These are phyloP conservation scores for Cutaneotrichosporon dermatis DNA, from an alignment of 1,284 basidiomycete species.

Conservation along the genomic window DNA sequence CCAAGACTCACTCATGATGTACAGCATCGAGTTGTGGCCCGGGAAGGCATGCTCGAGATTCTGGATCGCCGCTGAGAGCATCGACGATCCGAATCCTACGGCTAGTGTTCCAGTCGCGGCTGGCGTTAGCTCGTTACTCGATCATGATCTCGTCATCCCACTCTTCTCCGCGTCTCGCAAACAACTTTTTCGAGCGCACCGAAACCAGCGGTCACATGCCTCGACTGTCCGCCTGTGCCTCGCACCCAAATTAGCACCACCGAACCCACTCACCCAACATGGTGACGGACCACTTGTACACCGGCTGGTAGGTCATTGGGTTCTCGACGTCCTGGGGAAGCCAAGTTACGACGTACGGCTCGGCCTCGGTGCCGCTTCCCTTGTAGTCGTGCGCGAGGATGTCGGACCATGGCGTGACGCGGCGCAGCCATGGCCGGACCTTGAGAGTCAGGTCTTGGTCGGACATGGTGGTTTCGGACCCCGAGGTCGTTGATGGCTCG, in stretches of 20 bases:
- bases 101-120: slow-evolving; percentile 23
- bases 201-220: too few relatives aligned
- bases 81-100: slow-evolving; percentile 25
- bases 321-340: slow-evolving; percentile 31
- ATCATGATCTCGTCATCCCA: too few relatives aligned
- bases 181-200: too few relatives aligned
- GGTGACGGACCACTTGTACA: slow-evolving; percentile 32
- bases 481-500: not conserved
- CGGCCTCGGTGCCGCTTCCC: slow-evolving; percentile 44
- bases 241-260: not conserved
- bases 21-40: slow-evolving; percentile 21
- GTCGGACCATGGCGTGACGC: slow-evolving; percentile 41
- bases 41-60: slow-evolving; percentile 23
- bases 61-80: slow-evolving; percentile 27
- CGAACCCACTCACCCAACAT: slow-evolving; percentile 9
- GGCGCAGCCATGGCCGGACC: slow-evolving; percentile 30
- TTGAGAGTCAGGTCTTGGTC: slow-evolving; percentile 4
- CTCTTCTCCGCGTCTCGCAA: too few relatives aligned
- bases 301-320: slow-evolving; percentile 26
- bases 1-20: slow-evolving; percentile 20
- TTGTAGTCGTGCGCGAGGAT: slow-evolving; percentile 43
- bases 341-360: slow-evolving; percentile 48
- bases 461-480: not conserved
- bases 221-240: too few relatives aligned
- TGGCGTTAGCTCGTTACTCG: not conserved